Conservation (phyloP, 345 rosid genomes). For the Aquilaria sinensis region DNA sequence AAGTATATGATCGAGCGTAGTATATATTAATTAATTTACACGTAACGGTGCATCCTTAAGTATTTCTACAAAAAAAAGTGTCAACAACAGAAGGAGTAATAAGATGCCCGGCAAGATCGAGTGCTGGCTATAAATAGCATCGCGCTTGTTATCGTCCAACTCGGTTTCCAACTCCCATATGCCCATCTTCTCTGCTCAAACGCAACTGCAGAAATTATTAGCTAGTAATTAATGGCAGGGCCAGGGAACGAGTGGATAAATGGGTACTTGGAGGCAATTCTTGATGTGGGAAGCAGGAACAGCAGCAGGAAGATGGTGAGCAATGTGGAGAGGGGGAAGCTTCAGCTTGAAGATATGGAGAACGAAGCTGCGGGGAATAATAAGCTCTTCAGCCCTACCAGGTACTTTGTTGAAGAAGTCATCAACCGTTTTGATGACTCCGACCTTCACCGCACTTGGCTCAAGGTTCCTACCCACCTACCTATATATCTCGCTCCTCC, state of each 20-base stretch:
- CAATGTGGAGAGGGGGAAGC: constrained; percentile 28
- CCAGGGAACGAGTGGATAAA: constrained; percentile 90
- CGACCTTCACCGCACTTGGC: constrained; percentile 86
- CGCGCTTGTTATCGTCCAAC: too few species aligned
- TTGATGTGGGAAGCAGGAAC: constrained; percentile 59
- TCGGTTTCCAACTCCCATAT: too few species aligned
- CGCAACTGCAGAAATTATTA: too few species aligned
- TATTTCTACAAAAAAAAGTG: too few species aligned
- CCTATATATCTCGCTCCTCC: not conserved
- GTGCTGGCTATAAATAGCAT: too few species aligned
- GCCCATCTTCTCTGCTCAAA: too few species aligned
- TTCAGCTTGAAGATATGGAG: constrained; percentile 26
- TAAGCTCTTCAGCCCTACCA: constrained; percentile 63
- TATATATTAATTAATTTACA: too few species aligned
- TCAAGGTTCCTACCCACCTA: constrained; percentile 40
- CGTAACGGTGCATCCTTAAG: too few species aligned
- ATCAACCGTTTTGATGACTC: constrained; percentile 76
- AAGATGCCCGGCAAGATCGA: too few species aligned
- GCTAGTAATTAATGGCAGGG: constrained; percentile 43
- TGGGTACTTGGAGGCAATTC: constrained; percentile 81
- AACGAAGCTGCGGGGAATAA: too few species aligned
- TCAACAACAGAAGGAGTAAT: too few species aligned
- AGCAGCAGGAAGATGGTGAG: constrained; percentile 39
- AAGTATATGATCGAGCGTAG: too few species aligned
- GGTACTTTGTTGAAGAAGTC: constrained; percentile 86